phyloP scores from a whole-genome alignment of 2,329 filamentous ascomycete genomes.

The Fusarium nisikadoi region DNA sequence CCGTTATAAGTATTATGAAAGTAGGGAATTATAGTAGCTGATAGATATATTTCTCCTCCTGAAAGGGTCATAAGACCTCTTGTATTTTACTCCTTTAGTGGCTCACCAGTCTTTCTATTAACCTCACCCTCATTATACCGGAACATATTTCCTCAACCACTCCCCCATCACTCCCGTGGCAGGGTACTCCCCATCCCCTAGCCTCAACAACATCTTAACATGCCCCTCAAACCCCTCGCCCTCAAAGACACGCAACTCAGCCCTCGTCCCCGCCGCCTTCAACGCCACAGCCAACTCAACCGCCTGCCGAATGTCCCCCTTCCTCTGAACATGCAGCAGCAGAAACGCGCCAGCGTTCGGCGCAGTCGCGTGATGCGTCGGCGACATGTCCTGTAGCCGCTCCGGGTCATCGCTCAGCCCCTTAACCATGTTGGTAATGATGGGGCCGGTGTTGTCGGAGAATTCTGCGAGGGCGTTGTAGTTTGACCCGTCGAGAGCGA shows the following conservation, averaged over 20 bases:
- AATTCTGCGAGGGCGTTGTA: conserved; percentile 10
- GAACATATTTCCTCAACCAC: not conserved
- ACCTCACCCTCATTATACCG: not conserved
- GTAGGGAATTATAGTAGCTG: too few species aligned
- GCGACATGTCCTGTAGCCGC: not conserved
- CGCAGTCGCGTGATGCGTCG: not conserved
- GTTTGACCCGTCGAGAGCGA: conserved; percentile 3
- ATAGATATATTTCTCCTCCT: too few species aligned
- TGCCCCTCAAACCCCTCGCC: conserved; percentile 11
- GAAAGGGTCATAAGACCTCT: too few species aligned
- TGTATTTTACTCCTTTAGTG: too few species aligned
- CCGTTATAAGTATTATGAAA: too few species aligned
- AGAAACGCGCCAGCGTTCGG: conserved; percentile 1
- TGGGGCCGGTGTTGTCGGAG: not conserved
- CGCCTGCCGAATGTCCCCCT: not conserved
- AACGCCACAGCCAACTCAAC: not conserved
- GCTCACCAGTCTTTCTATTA: not conserved
- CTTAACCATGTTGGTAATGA: not conserved
- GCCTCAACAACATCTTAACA: not conserved
- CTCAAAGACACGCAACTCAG: conserved; percentile 2
- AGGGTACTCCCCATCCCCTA: not conserved
- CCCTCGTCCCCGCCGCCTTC: not conserved
- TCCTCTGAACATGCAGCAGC: not conserved
- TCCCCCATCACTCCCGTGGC: not conserved
- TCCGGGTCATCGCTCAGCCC: not conserved